Evolutionary conservation across 2,329 filamentous ascomycete genomes (phyloP), one percentile per base, ranked within the genome.

Genomic region (Aureobasidium sp.): DNA sequence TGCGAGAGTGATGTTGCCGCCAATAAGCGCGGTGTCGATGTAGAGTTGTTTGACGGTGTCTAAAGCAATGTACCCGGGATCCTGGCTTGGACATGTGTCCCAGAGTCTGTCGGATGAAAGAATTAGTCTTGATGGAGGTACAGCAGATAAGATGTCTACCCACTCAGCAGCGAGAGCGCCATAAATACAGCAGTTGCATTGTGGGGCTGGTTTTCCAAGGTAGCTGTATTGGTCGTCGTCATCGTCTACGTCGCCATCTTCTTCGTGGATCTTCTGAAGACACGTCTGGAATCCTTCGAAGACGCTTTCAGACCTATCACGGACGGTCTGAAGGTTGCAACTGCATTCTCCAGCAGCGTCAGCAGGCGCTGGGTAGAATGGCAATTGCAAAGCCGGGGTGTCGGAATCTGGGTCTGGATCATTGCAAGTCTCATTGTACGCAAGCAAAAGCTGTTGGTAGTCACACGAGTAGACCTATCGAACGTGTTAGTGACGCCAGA

Each of bases 381-480:
- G 55, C 44, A 59, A 13, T 11, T 47, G 6, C 41, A 47, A 13
- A 32, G 11, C 39, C 11, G n/a, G 3, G 8, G 21, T 34, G 32
- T 34, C 9, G 2, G 32, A 34, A 8, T 37, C 34, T 37, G 34
- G 34, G 13, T 37, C 6, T 11, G 34, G 34, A 37, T 37, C 34
- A 15, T 37, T 37, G 32, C 55, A 59, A 13, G 55, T 41, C 1
- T 10, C 27, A 10, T 49, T 49, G 16, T 49, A 59, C 1, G 27
- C 34, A 2, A 59, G 5, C 25, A 39, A 5, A 11, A 59, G 21
- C 15, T 49, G 55, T 10, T 59, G 44, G 10, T 59, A 59, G n/a
- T 59, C 55, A 27, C 55, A 59, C 13, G 55, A 59, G 27, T 59
- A 59, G 7, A 59, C 55, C 55, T 59, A 5, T 6, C 13, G 9